These are phyloP conservation scores for Wickerhamomyces ciferrii DNA, from an alignment of 805 yeast genomes.

Conservation along the genomic window DNA sequence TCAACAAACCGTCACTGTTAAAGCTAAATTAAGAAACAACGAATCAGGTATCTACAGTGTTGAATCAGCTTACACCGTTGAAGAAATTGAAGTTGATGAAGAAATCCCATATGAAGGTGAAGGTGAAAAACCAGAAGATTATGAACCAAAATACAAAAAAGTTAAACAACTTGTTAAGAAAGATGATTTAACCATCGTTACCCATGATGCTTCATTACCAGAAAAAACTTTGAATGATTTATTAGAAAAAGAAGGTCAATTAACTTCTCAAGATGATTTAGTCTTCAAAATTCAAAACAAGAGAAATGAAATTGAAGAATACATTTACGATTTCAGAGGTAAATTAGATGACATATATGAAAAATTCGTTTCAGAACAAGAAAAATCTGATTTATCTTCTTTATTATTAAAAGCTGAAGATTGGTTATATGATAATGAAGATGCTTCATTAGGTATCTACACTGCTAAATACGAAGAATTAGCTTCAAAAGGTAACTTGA, in stretches of 20 bases:
- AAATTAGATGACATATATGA: slow-evolving; percentile 90
- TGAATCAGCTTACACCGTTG: slow-evolving; percentile 92
- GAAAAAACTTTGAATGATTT: slow-evolving; percentile 48
- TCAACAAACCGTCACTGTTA: slow-evolving; percentile 73
- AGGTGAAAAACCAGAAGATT: slow-evolving; percentile 74
- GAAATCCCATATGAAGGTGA: slow-evolving; percentile 65
- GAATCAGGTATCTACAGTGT: slow-evolving; percentile 93
- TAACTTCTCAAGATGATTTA: slow-evolving; percentile 88
- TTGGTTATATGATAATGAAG: slow-evolving; percentile 98
- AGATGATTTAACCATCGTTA: slow-evolving; percentile 63
- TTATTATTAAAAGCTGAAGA: slow-evolving; percentile 87
- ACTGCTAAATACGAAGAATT: slow-evolving; percentile 97
- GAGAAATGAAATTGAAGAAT: slow-evolving; percentile 97
- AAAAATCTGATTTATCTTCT: slow-evolving; percentile 71
- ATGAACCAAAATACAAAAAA: slow-evolving; percentile 79
- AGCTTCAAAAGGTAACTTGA: slow-evolving; percentile 89
- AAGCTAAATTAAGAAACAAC: slow-evolving; percentile 93
- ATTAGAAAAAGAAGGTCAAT: slow-evolving; percentile 78
- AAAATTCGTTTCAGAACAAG: slow-evolving; percentile 84
- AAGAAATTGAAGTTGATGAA: slow-evolving; percentile 87
- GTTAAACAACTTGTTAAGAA: slow-evolving; percentile 94
- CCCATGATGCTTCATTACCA: slow-evolving; percentile 59
- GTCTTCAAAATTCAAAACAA: slow-evolving; percentile 98
- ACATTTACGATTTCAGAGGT: slow-evolving; percentile 95
- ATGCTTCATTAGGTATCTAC: slow-evolving; percentile 92